Base-by-base conservation (phyloP, 257 asterid species). In the Capsicum rhomboideum region DNA sequence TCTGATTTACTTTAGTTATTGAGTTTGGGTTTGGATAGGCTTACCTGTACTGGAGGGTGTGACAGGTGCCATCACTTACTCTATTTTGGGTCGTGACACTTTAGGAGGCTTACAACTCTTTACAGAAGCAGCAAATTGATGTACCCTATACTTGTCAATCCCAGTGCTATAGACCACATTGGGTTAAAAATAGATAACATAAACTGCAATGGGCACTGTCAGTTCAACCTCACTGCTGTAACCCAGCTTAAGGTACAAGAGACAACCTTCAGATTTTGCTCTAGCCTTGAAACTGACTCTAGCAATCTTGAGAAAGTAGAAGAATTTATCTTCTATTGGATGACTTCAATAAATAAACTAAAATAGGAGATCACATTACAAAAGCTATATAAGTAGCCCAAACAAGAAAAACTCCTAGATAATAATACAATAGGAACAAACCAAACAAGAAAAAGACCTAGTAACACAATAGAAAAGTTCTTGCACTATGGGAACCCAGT, bases 231-330 rank as follows among this genome's bases (percentile, higher is more conserved):
- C 95, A 42, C 92, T 94, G 85, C 95, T 92, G 49, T 92, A 93
- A 29, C 97, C 95, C 16, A 93, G 90, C 79, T 90, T 92, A 20
- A 93, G 92, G 86, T 85, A 93, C 87, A 93, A 83, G 34, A 91
- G 87, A 53, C 92, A 95, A 31, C 97, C 97, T 88, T 93, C 94
- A 16, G 94, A 84, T 90, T 91, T 93, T 11, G 97, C 97, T 82
- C 97, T 86, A 55, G 94, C 95, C 87, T 93, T 93, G 90, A 91
- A 93, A 84, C 95, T 95, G 34, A 93, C 97, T 58, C 97, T 95
- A 55, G 91, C 95, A 40, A 93, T 89, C 90, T 92, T 93, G 21
- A 93, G 91, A 85, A 88, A 90, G 12, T 90, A 90, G 63, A 89
- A 90, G 88, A 91, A 90, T 82, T 91, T 91, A 66, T 91, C 91